phyloP scores from a whole-genome alignment of 225 moss, liverwort and hornwort genomes.

The Polytrichum formosum region DNA sequence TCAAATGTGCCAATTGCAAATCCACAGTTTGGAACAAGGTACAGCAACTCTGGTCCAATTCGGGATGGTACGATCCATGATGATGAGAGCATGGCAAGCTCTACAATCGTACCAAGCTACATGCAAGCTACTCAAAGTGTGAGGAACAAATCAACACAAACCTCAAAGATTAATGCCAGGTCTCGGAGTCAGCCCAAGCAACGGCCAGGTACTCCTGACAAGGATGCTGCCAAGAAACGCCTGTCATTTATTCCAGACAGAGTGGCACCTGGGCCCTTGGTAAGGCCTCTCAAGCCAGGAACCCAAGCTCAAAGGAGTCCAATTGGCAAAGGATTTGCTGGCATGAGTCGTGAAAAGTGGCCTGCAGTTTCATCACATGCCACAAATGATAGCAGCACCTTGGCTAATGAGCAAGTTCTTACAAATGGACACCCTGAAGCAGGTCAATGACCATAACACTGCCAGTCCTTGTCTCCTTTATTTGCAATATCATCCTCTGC shows the following conservation, averaged over 20 bases:
- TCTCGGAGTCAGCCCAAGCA: slow-evolving; percentile 75
- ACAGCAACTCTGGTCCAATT: slow-evolving; percentile 71
- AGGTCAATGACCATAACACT: too few relatives aligned
- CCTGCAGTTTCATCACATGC: background rate
- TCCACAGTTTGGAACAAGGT: slow-evolving; percentile 76
- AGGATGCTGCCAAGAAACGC: slow-evolving; percentile 57
- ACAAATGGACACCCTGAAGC: too few relatives aligned
- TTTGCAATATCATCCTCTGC: too few relatives aligned
- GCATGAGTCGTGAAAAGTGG: slow-evolving; percentile 10
- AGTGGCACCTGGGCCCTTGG: slow-evolving; percentile 24
- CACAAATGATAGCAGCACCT: background rate
- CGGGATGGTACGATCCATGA: slow-evolving; percentile 70
- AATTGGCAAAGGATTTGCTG: slow-evolving; percentile 17
- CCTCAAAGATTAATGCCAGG: slow-evolving; percentile 36
- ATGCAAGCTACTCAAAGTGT: slow-evolving; percentile 76
- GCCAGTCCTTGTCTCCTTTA: too few relatives aligned
- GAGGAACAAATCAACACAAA: slow-evolving; percentile 33
- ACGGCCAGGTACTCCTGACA: slow-evolving; percentile 32
- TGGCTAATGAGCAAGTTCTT: too few relatives aligned
- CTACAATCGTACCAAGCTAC: slow-evolving; percentile 41
- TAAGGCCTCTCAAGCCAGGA: slow-evolving; percentile 10
- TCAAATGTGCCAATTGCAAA: slow-evolving; percentile 42
- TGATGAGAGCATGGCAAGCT: slow-evolving; percentile 54
- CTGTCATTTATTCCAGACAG: slow-evolving; percentile 48
- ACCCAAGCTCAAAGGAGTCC: slow-evolving; percentile 33